Evolutionary conservation across 176 grass and related monocot genomes (phyloP).

Genomic region (Oryza meridionalis): DNA sequence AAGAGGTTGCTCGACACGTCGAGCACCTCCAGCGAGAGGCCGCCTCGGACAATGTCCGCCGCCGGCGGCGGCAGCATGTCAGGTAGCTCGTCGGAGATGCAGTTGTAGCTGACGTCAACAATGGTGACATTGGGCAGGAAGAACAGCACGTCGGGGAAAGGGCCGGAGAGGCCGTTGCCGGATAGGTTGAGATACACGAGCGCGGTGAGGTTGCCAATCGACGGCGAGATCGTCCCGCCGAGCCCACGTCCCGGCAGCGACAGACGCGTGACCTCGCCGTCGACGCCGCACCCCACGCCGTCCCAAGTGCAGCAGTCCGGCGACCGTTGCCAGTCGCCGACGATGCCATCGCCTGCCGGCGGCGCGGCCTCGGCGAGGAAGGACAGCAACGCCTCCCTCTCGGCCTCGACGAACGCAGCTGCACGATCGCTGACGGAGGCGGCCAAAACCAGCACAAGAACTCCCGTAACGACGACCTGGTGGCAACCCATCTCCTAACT

Average conservation of each 20-base stretch:
- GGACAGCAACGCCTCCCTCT: slow-evolving; percentile 45
- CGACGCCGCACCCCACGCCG: slow-evolving; percentile 41
- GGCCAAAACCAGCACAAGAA: background rate
- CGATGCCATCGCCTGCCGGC: background rate
- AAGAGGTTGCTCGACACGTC: slow-evolving; percentile 58
- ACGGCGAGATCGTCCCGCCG: slow-evolving; percentile 50
- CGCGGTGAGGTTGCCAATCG: slow-evolving; percentile 35
- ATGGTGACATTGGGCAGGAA: slow-evolving; percentile 11
- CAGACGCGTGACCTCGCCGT: slow-evolving; percentile 16
- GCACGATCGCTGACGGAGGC: background rate
- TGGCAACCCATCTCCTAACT: background rate
- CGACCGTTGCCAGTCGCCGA: slow-evolving; percentile 32
- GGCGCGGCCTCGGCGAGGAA: slow-evolving; percentile 45
- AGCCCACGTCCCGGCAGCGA: slow-evolving; percentile 44
- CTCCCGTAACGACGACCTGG: background rate
- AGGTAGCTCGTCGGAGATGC: slow-evolving; percentile 40
- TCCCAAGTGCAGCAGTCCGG: slow-evolving; percentile 65
- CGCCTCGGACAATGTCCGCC: background rate
- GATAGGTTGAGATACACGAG: slow-evolving; percentile 58
- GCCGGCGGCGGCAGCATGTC: background rate
- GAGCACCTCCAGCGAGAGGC: slow-evolving; percentile 35
- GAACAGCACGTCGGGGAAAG: slow-evolving; percentile 36
- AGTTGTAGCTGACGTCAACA: slow-evolving; percentile 59
- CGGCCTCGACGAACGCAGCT: slow-evolving; percentile 38
- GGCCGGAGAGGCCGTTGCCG: slow-evolving; percentile 44